These are phyloP conservation scores for Beauveria sp. DNA, from an alignment of 2,329 filamentous ascomycete species.

Conservation along the genomic window DNA sequence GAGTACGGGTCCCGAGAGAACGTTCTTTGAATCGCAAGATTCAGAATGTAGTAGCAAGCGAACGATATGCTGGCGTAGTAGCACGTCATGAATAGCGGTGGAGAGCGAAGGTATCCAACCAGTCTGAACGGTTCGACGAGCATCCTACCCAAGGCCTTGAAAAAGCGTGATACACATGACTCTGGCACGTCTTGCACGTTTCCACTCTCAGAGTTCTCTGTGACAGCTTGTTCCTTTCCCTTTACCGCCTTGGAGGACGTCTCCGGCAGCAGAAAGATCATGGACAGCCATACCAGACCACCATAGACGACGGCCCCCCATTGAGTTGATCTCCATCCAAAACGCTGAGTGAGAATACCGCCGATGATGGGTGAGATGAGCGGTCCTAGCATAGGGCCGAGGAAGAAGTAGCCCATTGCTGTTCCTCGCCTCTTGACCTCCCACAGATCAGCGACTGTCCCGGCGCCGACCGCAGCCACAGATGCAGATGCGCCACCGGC, in stretches of 20 bases:
- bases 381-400: slow-evolving; percentile 69
- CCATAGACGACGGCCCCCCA: slow-evolving; percentile 73
- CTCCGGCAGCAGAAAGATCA: slow-evolving; percentile 40
- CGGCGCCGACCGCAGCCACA: slow-evolving; percentile 75
- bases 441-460: slow-evolving; percentile 78
- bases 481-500: slow-evolving; percentile 71
- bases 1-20: neutral
- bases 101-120: neutral
- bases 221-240: neutral
- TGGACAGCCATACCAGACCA: slow-evolving; percentile 43
- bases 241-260: neutral
- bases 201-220: neutral
- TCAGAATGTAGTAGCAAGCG: neutral
- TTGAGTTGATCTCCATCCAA: slow-evolving; percentile 69
- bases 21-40: neutral
- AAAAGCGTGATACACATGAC: neutral
- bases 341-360: slow-evolving; percentile 58
- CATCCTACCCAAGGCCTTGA: neutral
- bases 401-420: slow-evolving; percentile 76
- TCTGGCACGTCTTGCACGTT: neutral
- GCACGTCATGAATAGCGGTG: neutral
- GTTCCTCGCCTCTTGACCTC: slow-evolving; percentile 61
- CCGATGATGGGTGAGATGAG: slow-evolving; percentile 70
- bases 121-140: neutral
- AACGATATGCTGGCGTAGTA: neutral